Base-by-base conservation (phyloP, 441 rosid species). In the Metrosideros polymorpha region DNA sequence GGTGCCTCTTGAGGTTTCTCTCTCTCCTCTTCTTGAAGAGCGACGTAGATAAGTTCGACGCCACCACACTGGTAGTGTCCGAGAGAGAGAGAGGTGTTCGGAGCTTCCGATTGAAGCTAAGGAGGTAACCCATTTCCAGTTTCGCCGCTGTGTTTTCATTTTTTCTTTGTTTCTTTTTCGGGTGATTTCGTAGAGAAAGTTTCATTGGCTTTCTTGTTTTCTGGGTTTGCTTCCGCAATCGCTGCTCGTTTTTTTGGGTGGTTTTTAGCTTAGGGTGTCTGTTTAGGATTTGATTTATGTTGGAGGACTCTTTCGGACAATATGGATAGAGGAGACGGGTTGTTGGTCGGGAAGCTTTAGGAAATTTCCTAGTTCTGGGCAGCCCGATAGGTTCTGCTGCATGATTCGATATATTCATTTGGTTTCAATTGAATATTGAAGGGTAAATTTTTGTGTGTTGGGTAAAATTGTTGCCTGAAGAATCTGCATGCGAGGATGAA, bases 101-200 rank as follows among this genome's bases (percentile, higher is more conserved):
- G 79, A 39, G 79, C 79, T 71, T 39, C 79, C 47, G 79, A 24
- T 71, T 71, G 79, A 71, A 22, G 79, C 39, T 22, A 47, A 71
- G 17, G n/a, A 71, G 79, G 79, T 71, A 39, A 39, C 79, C 17
- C 79, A 22, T 71, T 22, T 71, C 13, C 29, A 12, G 79, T 71
- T 43, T 39, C n/a, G 49, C n/a, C 79, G n/a, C 45, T 3, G 15
- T 12, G 79, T 24, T 71, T 32, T 39, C 77, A 9, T 66, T 66
- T 19, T 0, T 63, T 32, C 2, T 1, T 9, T 29, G 14, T 0
- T 19, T 4, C 4, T 9, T 22, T 0, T 6, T 9, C 57, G 27
- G 47, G 47, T 1, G 79, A 35, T 71, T 71, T 71, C 79, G n/a
- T 22, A 4, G 5, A 39, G 79, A 10, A 39, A 25, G 47, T 35